phyloP scores from a whole-genome alignment of 768 basidiomycete genomes.

The Hortiboletus flavorubellus region DNA sequence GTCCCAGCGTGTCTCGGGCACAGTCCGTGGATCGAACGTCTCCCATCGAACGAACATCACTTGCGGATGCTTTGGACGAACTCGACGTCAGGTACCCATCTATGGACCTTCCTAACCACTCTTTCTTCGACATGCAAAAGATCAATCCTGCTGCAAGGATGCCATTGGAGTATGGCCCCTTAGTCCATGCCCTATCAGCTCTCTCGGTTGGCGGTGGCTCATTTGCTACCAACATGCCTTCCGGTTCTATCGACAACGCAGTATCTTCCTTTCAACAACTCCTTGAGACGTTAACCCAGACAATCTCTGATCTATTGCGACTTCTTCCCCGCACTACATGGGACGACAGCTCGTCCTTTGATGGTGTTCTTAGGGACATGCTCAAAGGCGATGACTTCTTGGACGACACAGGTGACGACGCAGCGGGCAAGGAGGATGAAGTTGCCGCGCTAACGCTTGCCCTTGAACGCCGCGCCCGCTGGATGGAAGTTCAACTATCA shows the following conservation, averaged over 20 bases:
- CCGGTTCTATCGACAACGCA: constrained; percentile 86
- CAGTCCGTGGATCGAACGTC: constrained; percentile 53
- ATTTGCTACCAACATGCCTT: constrained; percentile 74
- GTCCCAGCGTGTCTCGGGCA: constrained; percentile 55
- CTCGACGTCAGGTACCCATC: constrained; percentile 57
- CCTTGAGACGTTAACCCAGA: constrained; percentile 84
- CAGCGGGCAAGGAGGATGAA: constrained; percentile 71
- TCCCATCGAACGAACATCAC: constrained; percentile 45
- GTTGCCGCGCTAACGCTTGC: constrained; percentile 80
- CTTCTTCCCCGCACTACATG: constrained; percentile 85
- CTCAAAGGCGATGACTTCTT: constrained; percentile 84
- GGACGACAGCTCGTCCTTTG: constrained; percentile 88
- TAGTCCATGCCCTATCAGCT: constrained; percentile 83
- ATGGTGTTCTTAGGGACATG: constrained; percentile 84
- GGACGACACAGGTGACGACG: constrained; percentile 68
- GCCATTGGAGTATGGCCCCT: constrained; percentile 79
- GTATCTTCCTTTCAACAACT: constrained; percentile 89
- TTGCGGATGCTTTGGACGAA: constrained; percentile 66
- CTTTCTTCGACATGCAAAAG: constrained; percentile 71
- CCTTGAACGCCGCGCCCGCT: constrained; percentile 83
- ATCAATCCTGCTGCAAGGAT: constrained; percentile 75
- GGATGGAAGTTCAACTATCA: constrained; percentile 90
- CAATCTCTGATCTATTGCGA: constrained; percentile 81
- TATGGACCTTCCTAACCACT: constrained; percentile 65
- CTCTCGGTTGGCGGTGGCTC: constrained; percentile 83